Base-by-base conservation (phyloP, 768 basidiomycete species). In the Boletus tomentosulus region DNA sequence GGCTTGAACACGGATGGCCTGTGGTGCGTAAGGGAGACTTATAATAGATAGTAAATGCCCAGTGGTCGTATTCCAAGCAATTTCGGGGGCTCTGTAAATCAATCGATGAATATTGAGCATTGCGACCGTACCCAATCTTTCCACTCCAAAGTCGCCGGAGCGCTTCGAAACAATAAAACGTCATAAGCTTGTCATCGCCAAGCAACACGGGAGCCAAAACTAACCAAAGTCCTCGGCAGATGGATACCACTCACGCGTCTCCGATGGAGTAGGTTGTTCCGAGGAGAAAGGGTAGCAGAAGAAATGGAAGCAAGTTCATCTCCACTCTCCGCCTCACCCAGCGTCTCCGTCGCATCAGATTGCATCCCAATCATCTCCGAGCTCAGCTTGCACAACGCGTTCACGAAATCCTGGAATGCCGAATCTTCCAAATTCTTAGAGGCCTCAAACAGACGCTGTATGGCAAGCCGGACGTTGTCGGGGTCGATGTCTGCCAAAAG, bases 301-400 rank as follows among this genome's bases (percentile, higher is more conserved):
- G 67, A 73, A 39, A 63, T 53, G 24, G 65, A 57, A 66, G 61
- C 57, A 33, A 74, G 57, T 34, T 76, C 75, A 30, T 71, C 71
- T 10, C 57, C 48, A 45, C 65, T 66, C 35, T 71, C 72, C 10
- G 57, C 59, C 56, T 64, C 64, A 50, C 64, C 64, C 19, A 67
- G 73, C 38, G 44, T 19, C 24, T 50, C 61, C 22, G 46, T 56
- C 25, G 51, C 60, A 46, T 76, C 79, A 3, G 80, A 81, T 69
- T 92, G 87, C 84, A 97, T 87, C 35, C 87, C 87, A 19, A 98
- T 83, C 94, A 98, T 98, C 70, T 94, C 93, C 10, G 83, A 78
- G 64, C 92, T 96, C 25, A 98, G 73, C 62, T 81, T 85, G 67
- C 92, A 95, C 48, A 98, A 69, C 3, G 95, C 89, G 9, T 66